Conservation (phyloP, 176 grass and related monocot genomes). For the Aegilops tauschii region DNA sequence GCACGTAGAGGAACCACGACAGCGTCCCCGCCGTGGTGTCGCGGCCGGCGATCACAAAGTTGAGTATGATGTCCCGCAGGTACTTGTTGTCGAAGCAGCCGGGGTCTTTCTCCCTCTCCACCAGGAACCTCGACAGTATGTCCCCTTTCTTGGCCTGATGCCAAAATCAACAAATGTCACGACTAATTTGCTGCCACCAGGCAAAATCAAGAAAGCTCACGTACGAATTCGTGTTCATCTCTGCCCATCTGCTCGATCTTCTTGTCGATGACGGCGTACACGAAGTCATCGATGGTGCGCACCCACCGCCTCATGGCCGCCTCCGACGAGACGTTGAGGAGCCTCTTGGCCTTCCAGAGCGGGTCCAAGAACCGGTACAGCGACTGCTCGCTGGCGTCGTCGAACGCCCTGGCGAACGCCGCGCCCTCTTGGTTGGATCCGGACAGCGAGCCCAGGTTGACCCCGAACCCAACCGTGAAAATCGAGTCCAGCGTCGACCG, state of each 20-base stretch:
- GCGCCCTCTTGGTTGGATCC: conserved; percentile 11
- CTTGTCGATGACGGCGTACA: conserved; percentile 48
- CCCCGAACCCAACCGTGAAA: conserved; percentile 62
- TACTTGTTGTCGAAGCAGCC: no score
- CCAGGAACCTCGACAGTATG: no score
- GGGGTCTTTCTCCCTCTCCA: no score
- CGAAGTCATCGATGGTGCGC: conserved; percentile 51
- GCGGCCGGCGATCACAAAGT: no score
- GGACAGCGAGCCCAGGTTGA: conserved; percentile 42
- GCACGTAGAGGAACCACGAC: no score
- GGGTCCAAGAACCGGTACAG: conserved; percentile 50
- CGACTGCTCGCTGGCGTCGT: conserved; percentile 46
- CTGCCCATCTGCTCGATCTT: conserved; percentile 39
- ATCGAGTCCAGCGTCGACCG: conserved; percentile 65
- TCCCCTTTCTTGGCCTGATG: no score
- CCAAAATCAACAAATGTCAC: no score
- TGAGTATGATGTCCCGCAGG: no score
- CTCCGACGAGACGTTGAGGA: conserved; percentile 55
- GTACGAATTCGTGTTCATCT: conserved; percentile 31
- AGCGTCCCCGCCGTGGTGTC: no score
- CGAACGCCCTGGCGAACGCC: conserved; percentile 63
- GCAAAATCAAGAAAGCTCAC: no score
- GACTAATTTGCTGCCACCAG: no score
- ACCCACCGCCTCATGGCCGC: conserved; percentile 55
- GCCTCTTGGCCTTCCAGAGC: conserved; percentile 65